These are phyloP conservation scores for Panus rudis DNA, from an alignment of 768 basidiomycete species.

Conservation along the genomic window DNA sequence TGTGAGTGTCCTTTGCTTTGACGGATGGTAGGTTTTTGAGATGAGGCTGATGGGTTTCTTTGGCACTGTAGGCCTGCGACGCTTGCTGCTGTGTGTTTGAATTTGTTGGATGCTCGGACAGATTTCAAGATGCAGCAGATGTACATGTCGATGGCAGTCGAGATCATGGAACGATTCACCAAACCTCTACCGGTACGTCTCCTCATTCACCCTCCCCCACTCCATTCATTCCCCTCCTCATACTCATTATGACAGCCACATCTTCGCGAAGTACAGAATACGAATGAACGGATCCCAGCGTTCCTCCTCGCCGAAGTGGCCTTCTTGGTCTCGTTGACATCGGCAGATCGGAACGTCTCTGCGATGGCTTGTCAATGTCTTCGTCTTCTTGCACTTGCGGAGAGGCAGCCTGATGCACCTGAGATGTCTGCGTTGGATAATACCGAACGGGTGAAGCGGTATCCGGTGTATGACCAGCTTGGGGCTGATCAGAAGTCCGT, in stretches of 20 bases:
- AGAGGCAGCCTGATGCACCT: slow-evolving; percentile 54
- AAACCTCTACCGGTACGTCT: slow-evolving; percentile 38
- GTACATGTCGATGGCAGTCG: slow-evolving; percentile 60
- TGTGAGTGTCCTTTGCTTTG: slow-evolving; percentile 28
- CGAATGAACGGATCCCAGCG: slow-evolving; percentile 48
- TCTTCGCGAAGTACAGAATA: slow-evolving; percentile 14
- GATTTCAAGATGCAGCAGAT: slow-evolving; percentile 59
- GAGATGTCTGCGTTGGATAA: slow-evolving; percentile 42
- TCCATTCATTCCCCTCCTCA: neutral
- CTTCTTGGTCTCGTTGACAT: slow-evolving; percentile 63
- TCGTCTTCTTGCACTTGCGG: slow-evolving; percentile 60
- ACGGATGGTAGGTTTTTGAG: neutral
- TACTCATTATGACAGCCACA: neutral
- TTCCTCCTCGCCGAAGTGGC: slow-evolving; percentile 68
- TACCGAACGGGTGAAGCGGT: slow-evolving; percentile 60
- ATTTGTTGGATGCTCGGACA: slow-evolving; percentile 50
- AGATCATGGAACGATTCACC: slow-evolving; percentile 50
- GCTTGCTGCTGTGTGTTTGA: slow-evolving; percentile 44
- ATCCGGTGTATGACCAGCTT: slow-evolving; percentile 70
- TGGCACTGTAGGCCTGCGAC: slow-evolving; percentile 18
- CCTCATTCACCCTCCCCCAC: neutral
- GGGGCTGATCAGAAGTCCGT: slow-evolving; percentile 63
- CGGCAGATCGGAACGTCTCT: slow-evolving; percentile 60
- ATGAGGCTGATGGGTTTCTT: neutral
- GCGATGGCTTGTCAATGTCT: slow-evolving; percentile 63